phyloP scores from a whole-genome alignment of 2,329 filamentous ascomycete genomes.

The Arachnopeziza araneosa region DNA sequence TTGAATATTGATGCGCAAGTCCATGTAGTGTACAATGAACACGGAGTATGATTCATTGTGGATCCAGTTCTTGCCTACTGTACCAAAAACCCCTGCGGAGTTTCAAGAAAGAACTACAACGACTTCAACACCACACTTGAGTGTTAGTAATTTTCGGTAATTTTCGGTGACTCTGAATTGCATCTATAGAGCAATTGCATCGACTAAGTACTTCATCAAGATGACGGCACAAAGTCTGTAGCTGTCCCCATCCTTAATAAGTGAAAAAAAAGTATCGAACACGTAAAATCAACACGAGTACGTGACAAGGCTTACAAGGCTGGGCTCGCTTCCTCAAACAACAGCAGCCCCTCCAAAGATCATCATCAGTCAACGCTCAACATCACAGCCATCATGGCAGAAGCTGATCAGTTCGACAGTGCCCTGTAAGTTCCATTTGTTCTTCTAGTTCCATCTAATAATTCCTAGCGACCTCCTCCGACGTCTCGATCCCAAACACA shows the following conservation, averaged over 20 bases:
- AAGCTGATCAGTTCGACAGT: constrained; percentile 32
- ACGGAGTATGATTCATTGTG: not conserved
- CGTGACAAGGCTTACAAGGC: not conserved
- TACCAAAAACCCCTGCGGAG: not conserved
- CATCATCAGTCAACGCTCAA: not conserved
- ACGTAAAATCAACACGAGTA: not conserved
- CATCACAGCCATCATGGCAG: constrained; percentile 27
- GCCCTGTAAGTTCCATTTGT: constrained; percentile 27
- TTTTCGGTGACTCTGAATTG: too few relatives aligned
- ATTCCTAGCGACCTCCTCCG: constrained; percentile 86
- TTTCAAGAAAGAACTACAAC: not conserved
- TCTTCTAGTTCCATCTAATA: not conserved
- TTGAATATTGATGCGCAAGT: not conserved
- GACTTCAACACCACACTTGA: too few relatives aligned
- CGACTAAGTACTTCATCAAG: too few relatives aligned
- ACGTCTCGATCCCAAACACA: constrained; percentile 92
- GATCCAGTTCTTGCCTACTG: not conserved
- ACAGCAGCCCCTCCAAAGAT: not conserved
- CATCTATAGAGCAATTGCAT: too few relatives aligned
- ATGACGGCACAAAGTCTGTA: too few relatives aligned
- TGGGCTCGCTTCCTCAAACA: not conserved
- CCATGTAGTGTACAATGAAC: not conserved
- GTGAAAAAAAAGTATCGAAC: too few relatives aligned
- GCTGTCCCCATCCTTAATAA: too few relatives aligned
- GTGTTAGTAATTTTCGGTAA: too few relatives aligned